Base-by-base conservation (phyloP, 108 stramenopile species). In the Thalassiosira profunda region DNA sequence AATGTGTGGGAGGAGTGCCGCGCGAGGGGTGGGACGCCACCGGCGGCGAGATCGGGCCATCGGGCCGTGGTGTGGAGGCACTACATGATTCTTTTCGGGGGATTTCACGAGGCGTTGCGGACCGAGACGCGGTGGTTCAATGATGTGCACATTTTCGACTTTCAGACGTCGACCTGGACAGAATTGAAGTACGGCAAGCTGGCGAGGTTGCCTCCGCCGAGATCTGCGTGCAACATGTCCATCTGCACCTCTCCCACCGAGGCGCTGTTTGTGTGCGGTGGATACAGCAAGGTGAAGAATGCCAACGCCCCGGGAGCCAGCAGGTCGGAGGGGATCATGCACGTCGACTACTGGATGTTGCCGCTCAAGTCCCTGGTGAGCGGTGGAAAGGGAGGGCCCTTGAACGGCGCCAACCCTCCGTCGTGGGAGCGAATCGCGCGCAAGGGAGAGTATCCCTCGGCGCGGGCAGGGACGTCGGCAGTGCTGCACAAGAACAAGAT, bases 81-180 rank as follows among this genome's bases (percentile, higher is more conserved):
- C 55, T 97, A 86, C 65, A 94, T 99, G 86, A 80, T 99, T 24
- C 40, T 97, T 10, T 97, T 99, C 73, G 98, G 98, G 18, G 98
- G 98, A 23, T 99, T 99, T 65, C 97, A 96, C 46, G 98, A 99
- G 72, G 94, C 92, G 0, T 15, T 82, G 17, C 66, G 85, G 3
- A 85, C 89, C 11, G 89, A 88, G 43, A 80, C 79, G 0, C 68
- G 86, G 35, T 96, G 87, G 84, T 92, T 82, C 72, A 88, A 91
- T 56, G 95, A 96, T 66, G 61, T 94, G 10, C 83, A 83, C 40
- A 74, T 94, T 6, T 90, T 88, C 42, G 84, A 96, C 58, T 82
- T 96, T 60, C 81, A 87, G 57, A 88, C 91, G 15, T 79, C 76
- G 56, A 68, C 63, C 4, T 96, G 95, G 95, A 82, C 89, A 51